A percentile compares a stretch with the other conserved stretches of the same genome.
phyloP scores from a whole-genome alignment of 306 rosid genomes.

The Macrotyloma uniflorum region DNA sequence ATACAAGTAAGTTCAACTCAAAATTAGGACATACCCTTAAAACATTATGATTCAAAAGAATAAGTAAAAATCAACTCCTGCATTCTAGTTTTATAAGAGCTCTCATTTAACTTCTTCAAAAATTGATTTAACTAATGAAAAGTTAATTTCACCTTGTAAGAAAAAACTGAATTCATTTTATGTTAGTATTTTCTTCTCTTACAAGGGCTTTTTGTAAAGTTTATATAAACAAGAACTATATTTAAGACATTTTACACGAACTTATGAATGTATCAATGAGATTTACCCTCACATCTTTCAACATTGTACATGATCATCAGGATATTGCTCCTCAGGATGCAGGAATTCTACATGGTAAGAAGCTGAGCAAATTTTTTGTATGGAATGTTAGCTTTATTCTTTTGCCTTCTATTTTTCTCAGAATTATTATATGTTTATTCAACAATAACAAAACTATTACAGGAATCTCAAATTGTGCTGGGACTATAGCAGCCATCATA shows the following conservation, averaged over 20 bases:
- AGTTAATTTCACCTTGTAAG: too few relatives aligned
- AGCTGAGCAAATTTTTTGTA: not conserved
- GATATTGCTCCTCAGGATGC: slow-evolving; percentile 95
- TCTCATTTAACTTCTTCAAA: too few relatives aligned
- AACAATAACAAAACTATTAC: slow-evolving; percentile 19
- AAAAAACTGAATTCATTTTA: too few relatives aligned
- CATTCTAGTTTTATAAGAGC: too few relatives aligned
- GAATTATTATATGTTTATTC: not conserved
- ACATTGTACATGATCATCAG: slow-evolving; percentile 56
- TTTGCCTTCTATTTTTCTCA: not conserved
- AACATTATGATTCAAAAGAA: too few relatives aligned
- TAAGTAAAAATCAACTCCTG: not conserved
- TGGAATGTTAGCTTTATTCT: not conserved
- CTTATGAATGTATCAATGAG: not conserved
- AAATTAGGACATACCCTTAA: not conserved
- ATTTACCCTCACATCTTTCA: slow-evolving; percentile 14
- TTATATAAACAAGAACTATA: not conserved
- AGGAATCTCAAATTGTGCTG: slow-evolving; percentile 86
- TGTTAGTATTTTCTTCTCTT: not conserved
- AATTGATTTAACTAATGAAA: too few relatives aligned
- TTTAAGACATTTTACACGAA: not conserved
- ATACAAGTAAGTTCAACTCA: slow-evolving; percentile 69
- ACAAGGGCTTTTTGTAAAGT: not conserved
- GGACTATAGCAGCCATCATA: slow-evolving; percentile 90
- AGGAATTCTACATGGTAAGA: slow-evolving; percentile 86